Evolutionary conservation across 2,329 filamentous ascomycete genomes (phyloP).

Genomic region (Cladosporium sp.): DNA sequence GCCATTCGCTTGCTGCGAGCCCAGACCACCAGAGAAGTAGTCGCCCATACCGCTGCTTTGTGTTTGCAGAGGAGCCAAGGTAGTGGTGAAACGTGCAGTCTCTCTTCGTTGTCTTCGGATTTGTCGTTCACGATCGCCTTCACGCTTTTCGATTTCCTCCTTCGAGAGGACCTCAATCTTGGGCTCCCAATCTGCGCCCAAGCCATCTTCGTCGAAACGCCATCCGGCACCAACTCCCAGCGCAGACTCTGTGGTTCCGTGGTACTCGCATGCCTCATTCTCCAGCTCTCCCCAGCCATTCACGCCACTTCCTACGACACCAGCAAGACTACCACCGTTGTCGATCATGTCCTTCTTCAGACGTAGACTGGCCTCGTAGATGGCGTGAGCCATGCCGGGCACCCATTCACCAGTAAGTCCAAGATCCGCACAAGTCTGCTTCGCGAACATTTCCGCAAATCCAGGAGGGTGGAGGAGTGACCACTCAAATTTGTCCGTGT

Average conservation of each 20-base stretch:
- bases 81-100: conserved; percentile 69
- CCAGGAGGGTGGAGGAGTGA: conserved; percentile 87
- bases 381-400: conserved; percentile 88
- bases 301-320: conserved; percentile 69
- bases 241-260: conserved; percentile 32
- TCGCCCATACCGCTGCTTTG: conserved; percentile 42
- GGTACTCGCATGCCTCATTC: conserved; percentile 73
- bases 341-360: conserved; percentile 97
- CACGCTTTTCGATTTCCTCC: conserved; percentile 95
- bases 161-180: conserved; percentile 65
- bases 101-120: conserved; percentile 81
- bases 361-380: conserved; percentile 89
- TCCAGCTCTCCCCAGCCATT: conserved; percentile 70
- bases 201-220: conserved; percentile 88
- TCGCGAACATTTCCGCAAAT: conserved; percentile 87
- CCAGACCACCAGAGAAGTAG: conserved; percentile 52
- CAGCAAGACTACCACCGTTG: conserved; percentile 57
- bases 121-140: conserved; percentile 89
- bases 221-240: conserved; percentile 76
- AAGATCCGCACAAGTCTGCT: conserved; percentile 86
- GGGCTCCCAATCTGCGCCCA: conserved; percentile 57
- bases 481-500: conserved; percentile 98
- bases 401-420: conserved; percentile 91
- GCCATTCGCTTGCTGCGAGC: conserved; percentile 36
- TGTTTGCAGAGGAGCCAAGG: conserved; percentile 39